phyloP scores from a whole-genome alignment of 2,329 filamentous ascomycete genomes.

The Fusarium annulatum region DNA sequence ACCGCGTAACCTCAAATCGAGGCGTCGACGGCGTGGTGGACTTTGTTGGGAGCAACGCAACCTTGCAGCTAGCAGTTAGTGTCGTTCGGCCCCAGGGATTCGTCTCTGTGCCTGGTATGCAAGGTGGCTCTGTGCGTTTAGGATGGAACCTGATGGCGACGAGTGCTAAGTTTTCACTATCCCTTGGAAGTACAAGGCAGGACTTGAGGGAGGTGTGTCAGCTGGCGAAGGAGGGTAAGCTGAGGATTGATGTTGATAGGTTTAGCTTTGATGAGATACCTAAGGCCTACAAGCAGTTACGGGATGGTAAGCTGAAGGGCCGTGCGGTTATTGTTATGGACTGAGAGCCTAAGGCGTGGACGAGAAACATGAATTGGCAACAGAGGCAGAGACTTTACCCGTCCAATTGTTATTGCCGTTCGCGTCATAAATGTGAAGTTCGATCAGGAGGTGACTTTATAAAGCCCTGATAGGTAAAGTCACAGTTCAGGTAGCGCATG shows the following conservation, averaged over 20 bases:
- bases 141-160: background rate
- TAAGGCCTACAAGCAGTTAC: background rate
- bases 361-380: fast-evolving
- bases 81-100: background rate
- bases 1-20: background rate
- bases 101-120: background rate
- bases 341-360: fast-evolving
- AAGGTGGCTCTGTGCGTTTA: background rate
- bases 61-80: background rate
- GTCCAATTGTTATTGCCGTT: background rate
- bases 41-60: background rate
- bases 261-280: background rate
- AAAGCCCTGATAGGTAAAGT: fast-evolving
- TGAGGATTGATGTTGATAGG: background rate
- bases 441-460: background rate
- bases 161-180: background rate
- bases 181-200: background rate
- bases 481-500: background rate
- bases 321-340: background rate
- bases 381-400: background rate
- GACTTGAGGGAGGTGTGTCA: background rate
- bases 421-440: background rate
- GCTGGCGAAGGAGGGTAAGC: background rate
- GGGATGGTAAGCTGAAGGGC: background rate
- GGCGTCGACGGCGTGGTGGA: background rate